Base-by-base conservation (phyloP, 208 protist species). In the Trichomonas vaginalis region DNA sequence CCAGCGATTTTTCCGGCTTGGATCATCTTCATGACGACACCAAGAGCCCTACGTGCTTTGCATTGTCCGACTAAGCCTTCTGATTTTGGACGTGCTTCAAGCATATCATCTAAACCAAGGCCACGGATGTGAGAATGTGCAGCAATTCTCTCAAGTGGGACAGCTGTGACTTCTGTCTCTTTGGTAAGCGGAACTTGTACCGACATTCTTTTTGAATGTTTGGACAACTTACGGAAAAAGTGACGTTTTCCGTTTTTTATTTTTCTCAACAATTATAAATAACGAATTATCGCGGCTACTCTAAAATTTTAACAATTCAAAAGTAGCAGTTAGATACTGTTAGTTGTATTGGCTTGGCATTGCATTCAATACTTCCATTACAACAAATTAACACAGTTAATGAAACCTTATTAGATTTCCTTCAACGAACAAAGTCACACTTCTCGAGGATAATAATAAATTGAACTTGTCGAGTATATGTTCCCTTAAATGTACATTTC, bases 111-210 rank as follows among this genome's bases (percentile, higher is more conserved):
- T 48, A 99, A 97, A 62, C 99, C 99, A 0, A 99, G 98, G 35
- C 99, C 99, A 95, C 98, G 98, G 97, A 99, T 99, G 98, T 99
- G 99, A 15, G 99, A 99, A 97, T 99, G 99, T 9, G 99, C 98
- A 37, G 98, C 98, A 47, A 70, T 79, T 10, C 92, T 49, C 61
- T 92, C 86, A 15, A 92, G 86, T 35, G 86, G 27, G 14, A 51
- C 45, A n/a, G 86, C 8, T 51, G 86, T 92, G 39, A 92, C 45
- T 3, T 92, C 86, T 92, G 86, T 92, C n/a, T 92, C 86, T 92
- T 46, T 42, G 14, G 48, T 92, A 56, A 92, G 40, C 17, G 86
- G 86, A 14, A 92, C 45, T 51, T 92, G 45, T 4, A 92, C 45
- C 39, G 56, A 70, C 56, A 70, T 70, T 70, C n/a, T 70, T 70